These are phyloP conservation scores for Backusella psychrophila DNA, from an alignment of 192 early-diverging fungal species.

Conservation along the genomic window DNA sequence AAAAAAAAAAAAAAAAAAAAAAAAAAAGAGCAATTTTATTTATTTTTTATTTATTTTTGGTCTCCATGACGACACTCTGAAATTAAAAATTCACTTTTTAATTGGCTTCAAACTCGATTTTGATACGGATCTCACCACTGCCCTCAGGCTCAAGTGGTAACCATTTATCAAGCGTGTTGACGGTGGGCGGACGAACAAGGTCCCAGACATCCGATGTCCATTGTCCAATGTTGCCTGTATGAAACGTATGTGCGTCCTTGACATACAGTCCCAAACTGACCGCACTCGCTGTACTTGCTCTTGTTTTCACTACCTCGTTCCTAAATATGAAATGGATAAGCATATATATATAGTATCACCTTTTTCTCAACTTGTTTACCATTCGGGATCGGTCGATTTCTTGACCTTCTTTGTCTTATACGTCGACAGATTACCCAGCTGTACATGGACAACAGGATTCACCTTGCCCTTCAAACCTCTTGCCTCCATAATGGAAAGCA, in stretches of 20 bases:
- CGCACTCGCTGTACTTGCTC: not conserved
- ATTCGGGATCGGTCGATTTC: slow-evolving; percentile 26
- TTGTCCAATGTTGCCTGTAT: slow-evolving; percentile 9
- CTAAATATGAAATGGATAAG: not conserved
- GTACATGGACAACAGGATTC: slow-evolving; percentile 24
- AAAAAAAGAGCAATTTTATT: not conserved
- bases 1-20: not conserved
- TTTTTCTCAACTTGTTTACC: slow-evolving; percentile 22
- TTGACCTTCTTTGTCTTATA: slow-evolving; percentile 32
- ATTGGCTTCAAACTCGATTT: slow-evolving; percentile 14
- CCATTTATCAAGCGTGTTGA: slow-evolving; percentile 11
- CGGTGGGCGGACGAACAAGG: not conserved
- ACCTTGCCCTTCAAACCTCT: slow-evolving; percentile 47
- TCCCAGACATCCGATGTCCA: not conserved
- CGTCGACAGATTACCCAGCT: not conserved
- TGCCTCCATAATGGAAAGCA: slow-evolving; percentile 47
- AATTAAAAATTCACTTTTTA: not conserved
- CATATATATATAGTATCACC: not conserved
- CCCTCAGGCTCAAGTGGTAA: slow-evolving; percentile 13
- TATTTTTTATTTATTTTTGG: slow-evolving; percentile 2
- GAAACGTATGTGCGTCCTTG: slow-evolving; percentile 20
- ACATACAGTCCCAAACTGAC: not conserved
- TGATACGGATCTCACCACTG: slow-evolving; percentile 18
- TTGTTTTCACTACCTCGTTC: slow-evolving; percentile 10
- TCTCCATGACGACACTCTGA: not conserved